These are phyloP conservation scores for Alternaria consortialis DNA, from an alignment of 2,329 filamentous ascomycete genomes.

Conservation along the genomic window DNA sequence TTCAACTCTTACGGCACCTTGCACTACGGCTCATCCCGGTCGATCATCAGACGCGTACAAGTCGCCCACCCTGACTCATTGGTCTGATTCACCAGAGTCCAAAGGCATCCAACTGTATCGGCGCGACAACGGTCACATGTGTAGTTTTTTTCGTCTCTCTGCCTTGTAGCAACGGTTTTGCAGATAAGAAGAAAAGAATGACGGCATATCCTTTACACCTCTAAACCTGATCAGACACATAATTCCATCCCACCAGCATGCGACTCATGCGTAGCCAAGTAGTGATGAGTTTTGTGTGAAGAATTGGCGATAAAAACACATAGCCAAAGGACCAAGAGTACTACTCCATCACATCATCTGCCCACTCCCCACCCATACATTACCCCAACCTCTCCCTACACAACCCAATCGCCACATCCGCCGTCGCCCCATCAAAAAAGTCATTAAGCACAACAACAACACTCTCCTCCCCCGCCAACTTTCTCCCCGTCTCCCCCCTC, in stretches of 20 bases:
- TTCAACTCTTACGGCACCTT: not conserved
- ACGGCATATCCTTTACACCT: too few species aligned
- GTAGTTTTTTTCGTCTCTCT: not conserved
- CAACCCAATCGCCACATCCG: slow-evolving; percentile 57
- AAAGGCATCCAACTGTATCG: not conserved
- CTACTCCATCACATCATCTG: too few species aligned
- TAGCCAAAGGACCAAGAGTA: too few species aligned
- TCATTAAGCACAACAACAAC: slow-evolving; percentile 61
- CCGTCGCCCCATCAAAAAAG: slow-evolving; percentile 61
- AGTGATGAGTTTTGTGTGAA: too few species aligned
- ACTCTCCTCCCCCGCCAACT: slow-evolving; percentile 52
- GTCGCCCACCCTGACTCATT: not conserved
- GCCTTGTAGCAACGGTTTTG: not conserved
- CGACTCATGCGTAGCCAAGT: too few species aligned
- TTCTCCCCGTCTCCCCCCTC: slow-evolving; percentile 51
- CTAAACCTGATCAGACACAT: too few species aligned
- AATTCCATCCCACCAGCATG: too few species aligned
- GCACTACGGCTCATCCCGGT: not conserved
- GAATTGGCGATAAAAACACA: too few species aligned
- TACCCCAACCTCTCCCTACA: slow-evolving; percentile 49
- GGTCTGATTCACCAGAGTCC: not conserved
- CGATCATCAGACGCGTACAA: not conserved
- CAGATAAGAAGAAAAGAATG: too few species aligned
- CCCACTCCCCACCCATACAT: too few species aligned
- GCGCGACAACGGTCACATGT: not conserved